Percentiles rank a stretch among this genome's conserved stretches.
Conservation (phyloP, 352 stramenopile genomes). For the Globisporangium heterothallicum region DNA sequence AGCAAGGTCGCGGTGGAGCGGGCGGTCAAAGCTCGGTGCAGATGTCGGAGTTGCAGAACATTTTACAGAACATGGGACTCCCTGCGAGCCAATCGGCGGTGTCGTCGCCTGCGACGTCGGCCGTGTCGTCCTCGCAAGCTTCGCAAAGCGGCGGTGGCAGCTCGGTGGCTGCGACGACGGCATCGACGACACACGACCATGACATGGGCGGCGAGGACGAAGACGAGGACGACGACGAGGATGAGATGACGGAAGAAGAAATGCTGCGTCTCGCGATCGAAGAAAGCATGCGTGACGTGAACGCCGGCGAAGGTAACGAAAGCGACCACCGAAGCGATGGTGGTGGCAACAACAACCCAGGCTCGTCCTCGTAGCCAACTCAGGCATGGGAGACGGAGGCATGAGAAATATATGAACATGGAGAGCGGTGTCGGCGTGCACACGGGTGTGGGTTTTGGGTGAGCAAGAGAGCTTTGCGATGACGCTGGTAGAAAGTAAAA, state of each 20-base stretch:
- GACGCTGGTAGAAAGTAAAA: slow-evolving; percentile 4
- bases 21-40: slow-evolving; percentile 52
- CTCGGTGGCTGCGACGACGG: slow-evolving; percentile 62
- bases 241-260: slow-evolving; percentile 86
- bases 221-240: slow-evolving; percentile 72
- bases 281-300: slow-evolving; percentile 82
- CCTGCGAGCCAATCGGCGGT: slow-evolving; percentile 58
- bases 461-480: no score
- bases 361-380: slow-evolving; percentile 38
- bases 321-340: slow-evolving; percentile 20
- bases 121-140: slow-evolving; percentile 68
- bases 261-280: slow-evolving; percentile 81
- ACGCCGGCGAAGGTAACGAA: slow-evolving; percentile 52
- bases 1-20: slow-evolving; percentile 45
- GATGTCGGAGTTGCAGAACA: slow-evolving; percentile 85
- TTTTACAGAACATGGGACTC: slow-evolving; percentile 85
- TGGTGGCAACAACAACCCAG: slow-evolving; percentile 21
- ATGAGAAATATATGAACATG: no score
- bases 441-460: slow-evolving; percentile 5
- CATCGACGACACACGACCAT: slow-evolving; percentile 68
- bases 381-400: no score
- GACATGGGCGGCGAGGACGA: slow-evolving; percentile 77
- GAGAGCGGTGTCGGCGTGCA: no score
- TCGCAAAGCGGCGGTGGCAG: slow-evolving; percentile 64
- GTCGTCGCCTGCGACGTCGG: slow-evolving; percentile 68